Conservation (phyloP, 345 rosid genomes). For the Cardiospermum halicacabum region DNA sequence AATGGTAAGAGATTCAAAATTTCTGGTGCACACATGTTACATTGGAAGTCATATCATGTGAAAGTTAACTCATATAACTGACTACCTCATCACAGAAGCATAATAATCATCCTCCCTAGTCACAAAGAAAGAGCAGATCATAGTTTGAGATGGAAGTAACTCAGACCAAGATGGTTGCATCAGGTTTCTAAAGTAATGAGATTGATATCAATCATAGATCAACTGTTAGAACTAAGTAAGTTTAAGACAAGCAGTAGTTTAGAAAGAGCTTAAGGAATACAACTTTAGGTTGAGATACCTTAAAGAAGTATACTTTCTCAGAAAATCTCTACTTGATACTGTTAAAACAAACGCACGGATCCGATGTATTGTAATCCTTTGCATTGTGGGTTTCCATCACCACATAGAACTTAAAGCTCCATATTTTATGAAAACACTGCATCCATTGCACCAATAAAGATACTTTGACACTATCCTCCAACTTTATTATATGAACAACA, state of each 20-base stretch:
- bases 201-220: not conserved
- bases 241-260: not conserved
- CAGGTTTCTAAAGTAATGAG: not conserved
- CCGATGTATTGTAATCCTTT: not conserved
- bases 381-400: not conserved
- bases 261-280: not conserved
- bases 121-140: not conserved
- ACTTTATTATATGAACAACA: not conserved
- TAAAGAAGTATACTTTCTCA: not conserved
- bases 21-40: not conserved
- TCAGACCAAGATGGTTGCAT: not conserved
- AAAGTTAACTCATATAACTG: not conserved
- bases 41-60: not conserved
- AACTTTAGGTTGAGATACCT: not conserved
- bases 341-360: not conserved
- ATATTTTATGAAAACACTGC: not conserved
- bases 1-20: too few relatives aligned
- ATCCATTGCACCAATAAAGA: not conserved
- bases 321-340: not conserved
- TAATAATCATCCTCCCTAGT: not conserved
- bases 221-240: not conserved
- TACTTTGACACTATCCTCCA: not conserved
- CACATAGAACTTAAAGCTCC: not conserved
- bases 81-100: not conserved
- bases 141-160: not conserved